Base-by-base conservation (phyloP, 2,329 filamentous ascomycete genomes). In the Penicillium sp. region DNA sequence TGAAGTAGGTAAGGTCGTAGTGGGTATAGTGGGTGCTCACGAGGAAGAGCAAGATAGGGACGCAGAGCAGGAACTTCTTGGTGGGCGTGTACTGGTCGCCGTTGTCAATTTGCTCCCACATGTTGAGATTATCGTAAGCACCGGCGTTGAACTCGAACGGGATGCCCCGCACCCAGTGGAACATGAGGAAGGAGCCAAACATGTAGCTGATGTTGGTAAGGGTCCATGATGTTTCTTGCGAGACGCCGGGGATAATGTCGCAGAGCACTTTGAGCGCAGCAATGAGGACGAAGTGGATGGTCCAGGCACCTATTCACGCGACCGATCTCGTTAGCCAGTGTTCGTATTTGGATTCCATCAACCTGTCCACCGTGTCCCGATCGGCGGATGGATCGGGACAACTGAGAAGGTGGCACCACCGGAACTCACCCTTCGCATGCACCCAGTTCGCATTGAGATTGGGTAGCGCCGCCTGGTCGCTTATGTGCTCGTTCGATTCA, bases 61-160 rank as follows among this genome's bases (percentile, higher is more conserved):
- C 93, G 70, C 89, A 92, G 68, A 98, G 87, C 58, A 99, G 83
- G 72, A 99, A 99, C 78, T 99, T 99, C 83, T 99, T 99, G 65
- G 95, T 91, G 4, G 95, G 95, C 1, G 95, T 99, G 80, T 98
- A 99, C 77, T 99, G 95, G 68, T 95, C 95, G 47, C 95, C 95
- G 71, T 98, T 96, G 81, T 99, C 95, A 75, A 99, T 99, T 80
- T 99, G 95, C 81, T 99, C 95, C 95, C 95, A 99, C 95, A 99
- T 98, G 81, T 98, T 99, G 72, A 99, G 84, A 77, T 99, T 98
- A 83, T 99, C 95, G 77, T 98, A 99, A 67, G 95, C 95, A 58
- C 95, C 95, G 55, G 91, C 89, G 74, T 99, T 99, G 84, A 99
- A 99, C 77, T 99, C 95, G 73, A 99, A 99, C 6, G 95, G 95